These are phyloP conservation scores for Chaetomiaceae sp. DNA, from an alignment of 2,329 filamentous ascomycete genomes.

Conservation along the genomic window DNA sequence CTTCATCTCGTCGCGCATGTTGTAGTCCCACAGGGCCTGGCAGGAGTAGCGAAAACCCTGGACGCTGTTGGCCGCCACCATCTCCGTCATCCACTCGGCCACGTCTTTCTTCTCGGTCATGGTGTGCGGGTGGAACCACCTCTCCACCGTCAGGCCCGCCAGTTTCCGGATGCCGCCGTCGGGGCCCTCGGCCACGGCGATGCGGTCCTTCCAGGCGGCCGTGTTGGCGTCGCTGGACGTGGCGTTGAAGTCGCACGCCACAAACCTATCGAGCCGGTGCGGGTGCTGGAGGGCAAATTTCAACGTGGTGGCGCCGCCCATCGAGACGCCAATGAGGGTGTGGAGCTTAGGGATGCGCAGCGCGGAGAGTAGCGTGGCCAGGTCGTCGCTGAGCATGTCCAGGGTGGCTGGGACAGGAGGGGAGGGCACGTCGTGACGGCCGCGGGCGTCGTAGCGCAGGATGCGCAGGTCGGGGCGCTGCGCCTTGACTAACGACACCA, in stretches of 20 bases:
- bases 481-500: conserved; percentile 56
- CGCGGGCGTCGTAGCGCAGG: conserved; percentile 71
- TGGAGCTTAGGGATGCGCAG: conserved; percentile 63
- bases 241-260: conserved; percentile 75
- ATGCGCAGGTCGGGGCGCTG: conserved; percentile 62
- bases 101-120: conserved; percentile 39
- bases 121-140: conserved; percentile 68
- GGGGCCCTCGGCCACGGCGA: conserved; percentile 55
- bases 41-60: conserved; percentile 63
- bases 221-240: conserved; percentile 67
- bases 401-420: conserved; percentile 50
- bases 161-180: conserved; percentile 57
- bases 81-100: conserved; percentile 55
- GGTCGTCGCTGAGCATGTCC: conserved; percentile 61
- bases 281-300: conserved; percentile 66
- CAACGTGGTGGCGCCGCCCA: conserved; percentile 73
- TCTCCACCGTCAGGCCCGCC: conserved; percentile 62
- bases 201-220: conserved; percentile 72
- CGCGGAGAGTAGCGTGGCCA: conserved; percentile 59
- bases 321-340: conserved; percentile 67
- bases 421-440: conserved; percentile 48
- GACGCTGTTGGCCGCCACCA: conserved; percentile 64
- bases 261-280: conserved; percentile 50
- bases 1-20: conserved; percentile 53
- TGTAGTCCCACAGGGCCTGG: conserved; percentile 65